Evolutionary conservation across 805 yeast genomes (phyloP), one percentile per base, ranked within the genome.

Genomic region (Kodamaea nitidulidarum): DNA sequence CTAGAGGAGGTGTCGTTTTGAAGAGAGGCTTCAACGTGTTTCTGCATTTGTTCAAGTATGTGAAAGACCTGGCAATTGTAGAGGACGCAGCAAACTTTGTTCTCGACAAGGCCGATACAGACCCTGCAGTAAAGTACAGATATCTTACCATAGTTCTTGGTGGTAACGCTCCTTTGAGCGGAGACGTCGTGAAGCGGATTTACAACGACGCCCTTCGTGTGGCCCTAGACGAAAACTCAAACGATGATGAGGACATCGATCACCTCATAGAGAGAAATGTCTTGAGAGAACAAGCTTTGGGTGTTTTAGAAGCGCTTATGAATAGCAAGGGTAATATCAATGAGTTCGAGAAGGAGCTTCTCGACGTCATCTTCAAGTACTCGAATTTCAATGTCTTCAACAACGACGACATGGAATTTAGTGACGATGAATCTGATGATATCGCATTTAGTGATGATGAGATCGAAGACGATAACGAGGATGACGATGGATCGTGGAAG

Each of bases 401-500:
- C 10, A 44, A 63, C 12, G 63, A 56, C 4, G 63, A 60, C 12
- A 56, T 33, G 49, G 56, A 35, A 32, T 49, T 28, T 35, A 47
- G 42, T 14, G 39, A 38, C 16, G 45, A 44, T 12, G 49, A 47
- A 2, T 30, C 32, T 10, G 45, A 43, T 18, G 48, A 46, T n/a
- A 42, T 44, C 10, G 45, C 36, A 20, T 57, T 58, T 41, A 53
- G 58, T 18, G 75, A 70, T n/a, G 73, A 65, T n/a, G 81, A 75
- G 8, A 75, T 69, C 20, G 65, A 64, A 22, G 56, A 52, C 14
- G 82, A 75, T 39, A 67, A 65, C 38, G 67, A 64, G 31, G 58
- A 58, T 38, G 69, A 67, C 38, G 70, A 65, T 7, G 60, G 66
- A 7, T 71, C 82, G 1, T 81, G 90, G 84, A 80, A 76, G 46